A percentile compares a stretch with the other conserved stretches of the same genome.
phyloP scores from a whole-genome alignment of 495 filamentous ascomycete genomes.

The Baudoinia panamericana region DNA sequence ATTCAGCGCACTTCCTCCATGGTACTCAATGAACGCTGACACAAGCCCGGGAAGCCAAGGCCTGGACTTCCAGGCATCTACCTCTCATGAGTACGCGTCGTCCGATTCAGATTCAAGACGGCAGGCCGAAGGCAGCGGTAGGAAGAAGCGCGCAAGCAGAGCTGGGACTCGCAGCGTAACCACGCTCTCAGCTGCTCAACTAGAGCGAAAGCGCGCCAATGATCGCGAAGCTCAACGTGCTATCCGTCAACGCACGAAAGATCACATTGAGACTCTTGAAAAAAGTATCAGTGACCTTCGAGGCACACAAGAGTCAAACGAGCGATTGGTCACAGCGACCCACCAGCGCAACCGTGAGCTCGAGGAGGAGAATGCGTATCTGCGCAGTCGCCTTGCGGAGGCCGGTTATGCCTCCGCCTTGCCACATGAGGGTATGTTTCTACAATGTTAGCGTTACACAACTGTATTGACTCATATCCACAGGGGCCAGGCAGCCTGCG shows the following conservation, averaged over 20 bases:
- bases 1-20: slow-evolving; percentile 5
- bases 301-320: slow-evolving; percentile 33
- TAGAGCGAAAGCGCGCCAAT: slow-evolving; percentile 69
- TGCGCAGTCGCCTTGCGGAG: slow-evolving; percentile 26
- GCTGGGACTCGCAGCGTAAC: slow-evolving; percentile 48
- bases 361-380: slow-evolving; percentile 37
- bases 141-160: slow-evolving; percentile 34
- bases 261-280: slow-evolving; percentile 67
- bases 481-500: too few species aligned
- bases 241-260: slow-evolving; percentile 69
- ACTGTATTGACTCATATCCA: neutral
- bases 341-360: slow-evolving; percentile 42
- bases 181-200: slow-evolving; percentile 43
- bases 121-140: slow-evolving; percentile 6
- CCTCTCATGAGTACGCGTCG: slow-evolving; percentile 25
- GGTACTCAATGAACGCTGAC: slow-evolving; percentile 18
- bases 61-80: slow-evolving; percentile 7
- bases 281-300: slow-evolving; percentile 51
- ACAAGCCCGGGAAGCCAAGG: neutral
- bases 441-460: neutral
- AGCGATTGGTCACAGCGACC: slow-evolving; percentile 32
- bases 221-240: slow-evolving; percentile 80
- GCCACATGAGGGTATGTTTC: slow-evolving; percentile 6
- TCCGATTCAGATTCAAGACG: slow-evolving; percentile 27
- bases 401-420: slow-evolving; percentile 15